These are phyloP conservation scores for Plasmodium ovale DNA, from an alignment of 169 alveolate species.

Conservation along the genomic window DNA sequence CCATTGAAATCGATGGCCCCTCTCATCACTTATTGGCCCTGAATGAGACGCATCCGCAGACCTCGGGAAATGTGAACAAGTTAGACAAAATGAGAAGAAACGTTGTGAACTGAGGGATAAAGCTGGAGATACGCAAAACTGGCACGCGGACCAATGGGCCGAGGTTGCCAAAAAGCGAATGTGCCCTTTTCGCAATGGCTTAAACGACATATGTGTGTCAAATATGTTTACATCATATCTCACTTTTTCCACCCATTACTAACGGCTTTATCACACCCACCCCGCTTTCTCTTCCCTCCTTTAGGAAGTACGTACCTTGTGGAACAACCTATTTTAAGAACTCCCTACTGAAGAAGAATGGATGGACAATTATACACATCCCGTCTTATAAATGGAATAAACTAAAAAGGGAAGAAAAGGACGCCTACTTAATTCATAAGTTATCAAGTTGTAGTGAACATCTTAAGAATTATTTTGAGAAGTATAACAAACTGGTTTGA, in stretches of 20 bases:
- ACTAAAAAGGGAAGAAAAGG: slow-evolving; percentile 32
- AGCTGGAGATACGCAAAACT: too few species aligned
- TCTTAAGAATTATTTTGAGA: not conserved
- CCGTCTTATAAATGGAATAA: slow-evolving; percentile 64
- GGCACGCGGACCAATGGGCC: too few species aligned
- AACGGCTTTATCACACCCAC: too few species aligned
- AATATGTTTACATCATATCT: too few species aligned
- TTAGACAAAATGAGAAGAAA: slow-evolving; percentile 17
- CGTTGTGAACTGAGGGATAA: not conserved
- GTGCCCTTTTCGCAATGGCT: too few species aligned
- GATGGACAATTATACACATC: slow-evolving; percentile 53
- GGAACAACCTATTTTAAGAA: slow-evolving; percentile 72
- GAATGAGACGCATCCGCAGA: slow-evolving; percentile 1
- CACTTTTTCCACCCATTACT: too few species aligned
- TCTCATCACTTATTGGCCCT: slow-evolving; percentile 69
- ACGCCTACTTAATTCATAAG: slow-evolving; percentile 23
- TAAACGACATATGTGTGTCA: too few species aligned
- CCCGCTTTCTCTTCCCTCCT: slow-evolving; percentile 6
- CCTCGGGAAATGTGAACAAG: slow-evolving; percentile 17
- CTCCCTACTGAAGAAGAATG: slow-evolving; percentile 31
- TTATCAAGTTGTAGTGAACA: not conserved
- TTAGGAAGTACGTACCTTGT: slow-evolving; percentile 65
- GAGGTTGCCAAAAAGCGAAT: too few species aligned
- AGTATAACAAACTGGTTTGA: not conserved
- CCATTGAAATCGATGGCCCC: slow-evolving; percentile 75